Evolutionary conservation across 2,329 filamentous ascomycete species (phyloP), one percentile per base, ranked within the genome.

Genomic region (Fusarium incarnatum): DNA sequence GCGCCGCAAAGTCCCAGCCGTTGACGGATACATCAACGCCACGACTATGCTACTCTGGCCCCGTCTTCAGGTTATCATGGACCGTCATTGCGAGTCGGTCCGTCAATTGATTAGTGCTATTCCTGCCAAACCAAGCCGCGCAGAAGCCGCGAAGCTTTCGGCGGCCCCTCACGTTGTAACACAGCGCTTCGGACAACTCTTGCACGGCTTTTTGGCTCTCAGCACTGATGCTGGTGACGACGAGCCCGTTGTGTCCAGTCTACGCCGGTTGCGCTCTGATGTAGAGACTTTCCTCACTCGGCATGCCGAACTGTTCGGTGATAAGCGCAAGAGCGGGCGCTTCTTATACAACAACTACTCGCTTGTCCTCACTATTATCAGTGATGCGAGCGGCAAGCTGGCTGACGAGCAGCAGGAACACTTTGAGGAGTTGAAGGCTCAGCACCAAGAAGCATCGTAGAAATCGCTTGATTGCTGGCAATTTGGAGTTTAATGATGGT

Each of bases 261-360:
- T 99, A 48, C 86, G 87, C 15, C 88, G 96, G 27, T 81, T 99
- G 75, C 85, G 94, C 30, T 87, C 86, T 60, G 96, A 98, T 77
- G 91, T 95, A 44, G 94, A 98, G 79, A 87, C 88, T 0, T 96
- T 98, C 72, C 80, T 99, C 65, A 88, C 88, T 8, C 94, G 92
- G 77, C 84, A 94, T 63, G 92, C 92, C 76, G 91, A 93, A 72
- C 84, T 85, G 0, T 93, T 94, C 67, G 89, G 88, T 2, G 95
- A 97, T 75, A 86, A 88, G 68, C 88, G 93, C 77, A 97, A 97
- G 82, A 86, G 91, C 71, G 92, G 95, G 72, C 86, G 96, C 46
- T 98, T 98, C 77, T 80, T 99, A 75, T 96, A 92, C 77, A 99
- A 98, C 78, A 99, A 99, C 79, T 98, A 97, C 80, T 97, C 93